These are phyloP conservation scores for Trichoderma sp. DNA, from an alignment of 2,329 filamentous ascomycete species.

Conservation along the genomic window DNA sequence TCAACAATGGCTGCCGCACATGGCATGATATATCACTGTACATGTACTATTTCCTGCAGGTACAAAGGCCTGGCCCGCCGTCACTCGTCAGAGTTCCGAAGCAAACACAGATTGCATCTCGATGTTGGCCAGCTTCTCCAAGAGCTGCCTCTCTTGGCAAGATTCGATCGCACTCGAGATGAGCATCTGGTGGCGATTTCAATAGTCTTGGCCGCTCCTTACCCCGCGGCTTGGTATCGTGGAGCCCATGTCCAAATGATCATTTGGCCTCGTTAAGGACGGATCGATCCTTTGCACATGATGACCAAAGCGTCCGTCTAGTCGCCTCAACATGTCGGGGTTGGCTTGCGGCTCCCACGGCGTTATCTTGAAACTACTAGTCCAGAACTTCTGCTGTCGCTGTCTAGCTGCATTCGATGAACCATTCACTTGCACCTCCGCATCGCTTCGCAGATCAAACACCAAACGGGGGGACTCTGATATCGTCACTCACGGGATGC, in stretches of 20 bases:
- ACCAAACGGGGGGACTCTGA: slow-evolving; percentile 7
- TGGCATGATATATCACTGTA: no score
- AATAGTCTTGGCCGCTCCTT: slow-evolving; percentile 3
- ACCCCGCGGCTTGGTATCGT: slow-evolving; percentile 13
- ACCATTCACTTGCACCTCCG: neutral
- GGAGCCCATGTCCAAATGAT: neutral
- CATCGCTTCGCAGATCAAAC: slow-evolving; percentile 18
- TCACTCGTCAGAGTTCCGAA: neutral
- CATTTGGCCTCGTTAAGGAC: neutral
- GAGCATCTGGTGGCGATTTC: neutral
- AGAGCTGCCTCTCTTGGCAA: slow-evolving; percentile 7
- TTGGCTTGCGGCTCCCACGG: neutral
- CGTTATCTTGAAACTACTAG: neutral
- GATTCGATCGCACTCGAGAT: neutral
- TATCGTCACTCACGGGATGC: slow-evolving; percentile 15
- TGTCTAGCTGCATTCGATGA: no score
- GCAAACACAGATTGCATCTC: slow-evolving; percentile 1
- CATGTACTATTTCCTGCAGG: slow-evolving; percentile 4
- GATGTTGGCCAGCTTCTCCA: neutral
- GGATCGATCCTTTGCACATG: neutral
- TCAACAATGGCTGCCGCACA: no score
- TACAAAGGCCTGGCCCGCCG: slow-evolving; percentile 6
- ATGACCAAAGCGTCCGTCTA: neutral
- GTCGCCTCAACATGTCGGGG: neutral
- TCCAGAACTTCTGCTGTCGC: neutral